These are phyloP conservation scores for Simmondsia chinensis DNA, from an alignment of 148 eudicot species.

Conservation along the genomic window DNA sequence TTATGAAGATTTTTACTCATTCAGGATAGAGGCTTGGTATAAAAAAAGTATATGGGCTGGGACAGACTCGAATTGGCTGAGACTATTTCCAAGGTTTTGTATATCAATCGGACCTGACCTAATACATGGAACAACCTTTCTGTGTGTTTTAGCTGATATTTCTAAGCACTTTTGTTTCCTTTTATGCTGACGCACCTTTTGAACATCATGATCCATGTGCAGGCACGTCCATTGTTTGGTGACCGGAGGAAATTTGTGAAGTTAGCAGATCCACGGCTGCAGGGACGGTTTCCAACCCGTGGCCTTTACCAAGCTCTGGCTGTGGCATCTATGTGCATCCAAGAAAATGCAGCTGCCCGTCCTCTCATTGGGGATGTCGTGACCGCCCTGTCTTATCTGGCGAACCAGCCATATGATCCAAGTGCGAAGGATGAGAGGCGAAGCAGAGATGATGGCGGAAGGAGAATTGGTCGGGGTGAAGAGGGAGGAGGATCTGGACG, in stretches of 20 bases:
- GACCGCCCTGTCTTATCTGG: conserved; percentile 83
- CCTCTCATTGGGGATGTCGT: conserved; percentile 84
- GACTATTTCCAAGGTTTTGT: too few species aligned
- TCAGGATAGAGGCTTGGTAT: too few species aligned
- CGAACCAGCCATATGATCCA: conserved; percentile 64
- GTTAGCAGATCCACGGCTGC: conserved; percentile 62
- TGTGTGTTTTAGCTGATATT: too few species aligned
- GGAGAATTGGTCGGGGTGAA: conserved; percentile 39
- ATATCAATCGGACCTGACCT: too few species aligned
- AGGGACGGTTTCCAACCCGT: conserved; percentile 62
- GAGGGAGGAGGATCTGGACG: conserved; percentile 53
- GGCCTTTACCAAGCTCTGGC: conserved; percentile 83
- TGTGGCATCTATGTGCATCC: conserved; percentile 89
- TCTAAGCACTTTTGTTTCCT: neutral
- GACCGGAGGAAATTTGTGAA: conserved; percentile 59
- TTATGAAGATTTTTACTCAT: too few species aligned
- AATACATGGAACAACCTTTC: too few species aligned
- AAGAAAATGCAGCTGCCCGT: conserved; percentile 79
- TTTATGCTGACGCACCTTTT: neutral
- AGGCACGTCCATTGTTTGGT: conserved; percentile 80
- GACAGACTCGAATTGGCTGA: too few species aligned
- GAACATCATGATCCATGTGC: conserved; percentile 11
- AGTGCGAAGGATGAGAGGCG: conserved; percentile 27
- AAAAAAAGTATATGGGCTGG: too few species aligned
- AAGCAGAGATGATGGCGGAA: conserved; percentile 36